phyloP scores from a whole-genome alignment of 371 early-diverging fungal genomes.

The Blakeslea trispora region DNA sequence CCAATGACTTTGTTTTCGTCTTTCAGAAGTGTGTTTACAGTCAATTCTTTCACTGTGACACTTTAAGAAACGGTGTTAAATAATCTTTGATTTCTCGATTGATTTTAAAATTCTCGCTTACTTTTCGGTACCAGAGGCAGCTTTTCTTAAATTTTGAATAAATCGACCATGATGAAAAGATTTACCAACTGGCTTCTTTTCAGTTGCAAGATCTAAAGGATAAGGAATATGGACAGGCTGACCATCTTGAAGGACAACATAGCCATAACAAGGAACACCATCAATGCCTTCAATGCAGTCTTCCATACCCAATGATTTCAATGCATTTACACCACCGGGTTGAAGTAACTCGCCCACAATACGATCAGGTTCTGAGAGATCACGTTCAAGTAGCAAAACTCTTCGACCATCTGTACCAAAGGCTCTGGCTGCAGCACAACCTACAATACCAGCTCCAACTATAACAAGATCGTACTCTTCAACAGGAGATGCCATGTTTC shows the following conservation, averaged over 20 bases:
- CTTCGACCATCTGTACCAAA: conserved; percentile 72
- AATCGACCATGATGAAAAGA: conserved; percentile 96
- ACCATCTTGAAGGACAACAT: conserved; percentile 69
- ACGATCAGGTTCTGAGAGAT: conserved; percentile 88
- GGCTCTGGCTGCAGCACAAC: conserved; percentile 80
- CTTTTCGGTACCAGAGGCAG: conserved; percentile 63
- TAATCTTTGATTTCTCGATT: neutral
- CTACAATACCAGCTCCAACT: conserved; percentile 91
- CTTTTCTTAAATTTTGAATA: conserved; percentile 80
- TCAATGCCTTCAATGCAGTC: conserved; percentile 74
- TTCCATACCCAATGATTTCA: conserved; percentile 75
- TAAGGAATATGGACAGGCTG: conserved; percentile 67
- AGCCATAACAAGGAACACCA: conserved; percentile 86
- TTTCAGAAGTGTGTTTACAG: conserved; percentile 61
- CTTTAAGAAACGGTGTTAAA: conserved; percentile 34
- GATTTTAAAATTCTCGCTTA: conserved; percentile 26
- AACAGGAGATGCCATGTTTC: neutral
- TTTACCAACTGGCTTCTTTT: conserved; percentile 59
- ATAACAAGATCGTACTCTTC: conserved; percentile 75
- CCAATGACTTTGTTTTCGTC: conserved; percentile 59
- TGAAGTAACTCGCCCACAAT: conserved; percentile 97
- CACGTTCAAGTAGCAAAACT: conserved; percentile 82
- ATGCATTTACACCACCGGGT: conserved; percentile 88
- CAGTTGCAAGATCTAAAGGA: conserved; percentile 48
- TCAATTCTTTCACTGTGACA: conserved; percentile 75